phyloP scores from a whole-genome alignment of 106 monocot species.

The Dendrobium huoshanense region DNA sequence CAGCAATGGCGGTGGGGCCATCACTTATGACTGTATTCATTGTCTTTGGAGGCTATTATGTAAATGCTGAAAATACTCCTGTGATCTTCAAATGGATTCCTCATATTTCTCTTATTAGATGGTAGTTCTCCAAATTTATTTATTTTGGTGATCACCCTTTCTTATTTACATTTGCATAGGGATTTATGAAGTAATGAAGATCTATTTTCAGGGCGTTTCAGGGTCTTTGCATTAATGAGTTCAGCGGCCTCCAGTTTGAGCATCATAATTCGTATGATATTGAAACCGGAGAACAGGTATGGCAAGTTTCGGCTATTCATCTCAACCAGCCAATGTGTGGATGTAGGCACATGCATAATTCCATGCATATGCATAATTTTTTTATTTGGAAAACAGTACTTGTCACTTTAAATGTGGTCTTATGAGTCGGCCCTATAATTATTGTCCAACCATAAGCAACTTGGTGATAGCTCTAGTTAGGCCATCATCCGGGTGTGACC shows the following conservation, averaged over 20 bases:
- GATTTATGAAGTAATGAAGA: not conserved
- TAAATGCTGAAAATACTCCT: conserved; percentile 90
- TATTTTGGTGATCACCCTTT: not conserved
- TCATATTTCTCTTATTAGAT: conserved; percentile 86
- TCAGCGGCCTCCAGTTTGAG: conserved; percentile 81
- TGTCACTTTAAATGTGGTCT: too few species aligned
- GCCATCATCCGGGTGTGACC: too few species aligned
- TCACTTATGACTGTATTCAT: conserved; percentile 98
- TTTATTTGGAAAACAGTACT: too few species aligned
- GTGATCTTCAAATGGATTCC: conserved; percentile 94
- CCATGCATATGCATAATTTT: not conserved
- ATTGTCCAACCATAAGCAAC: too few species aligned
- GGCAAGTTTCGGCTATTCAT: not conserved
- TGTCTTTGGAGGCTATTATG: conserved; percentile 97
- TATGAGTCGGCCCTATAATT: too few species aligned
- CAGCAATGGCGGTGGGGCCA: conserved; percentile 98
- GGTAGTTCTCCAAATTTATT: conserved; percentile 37
- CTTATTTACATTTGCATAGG: not conserved
- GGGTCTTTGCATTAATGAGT: conserved; percentile 93
- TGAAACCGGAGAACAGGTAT: conserved; percentile 94
- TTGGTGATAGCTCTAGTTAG: too few species aligned
- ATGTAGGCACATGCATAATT: not conserved
- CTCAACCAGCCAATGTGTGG: not conserved
- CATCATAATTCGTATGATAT: conserved; percentile 72
- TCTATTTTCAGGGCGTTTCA: conserved; percentile 82